These are phyloP conservation scores for Medicago truncatula DNA, from an alignment of 306 rosid genomes.

Conservation along the genomic window MtrunA17r5.0-ANR NC_053044.1:43677001-43677500, in stretches of 20 bases:
- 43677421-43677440: constrained; percentile 54
- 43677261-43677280: background rate
- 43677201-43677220: background rate
- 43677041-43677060: too few relatives aligned
- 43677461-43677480: constrained; percentile 59
- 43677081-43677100: too few relatives aligned
- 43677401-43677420: constrained; percentile 48
- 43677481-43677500: constrained; percentile 79
- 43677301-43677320: background rate
- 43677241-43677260: background rate
- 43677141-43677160: too few relatives aligned
- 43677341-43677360: constrained; percentile 24
- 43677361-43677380: constrained; percentile 27
- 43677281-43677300: background rate
- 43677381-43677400: constrained; percentile 44
- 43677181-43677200: background rate
- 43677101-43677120: too few relatives aligned
- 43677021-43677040: too few relatives aligned
- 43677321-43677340: constrained; percentile 36
- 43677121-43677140: too few relatives aligned
- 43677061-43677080: too few relatives aligned
- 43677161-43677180: background rate
- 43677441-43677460: constrained; percentile 66
- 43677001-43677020: too few relatives aligned
- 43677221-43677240: background rate